phyloP scores from a whole-genome alignment of 768 basidiomycete genomes.

The Boletales sp. region DNA sequence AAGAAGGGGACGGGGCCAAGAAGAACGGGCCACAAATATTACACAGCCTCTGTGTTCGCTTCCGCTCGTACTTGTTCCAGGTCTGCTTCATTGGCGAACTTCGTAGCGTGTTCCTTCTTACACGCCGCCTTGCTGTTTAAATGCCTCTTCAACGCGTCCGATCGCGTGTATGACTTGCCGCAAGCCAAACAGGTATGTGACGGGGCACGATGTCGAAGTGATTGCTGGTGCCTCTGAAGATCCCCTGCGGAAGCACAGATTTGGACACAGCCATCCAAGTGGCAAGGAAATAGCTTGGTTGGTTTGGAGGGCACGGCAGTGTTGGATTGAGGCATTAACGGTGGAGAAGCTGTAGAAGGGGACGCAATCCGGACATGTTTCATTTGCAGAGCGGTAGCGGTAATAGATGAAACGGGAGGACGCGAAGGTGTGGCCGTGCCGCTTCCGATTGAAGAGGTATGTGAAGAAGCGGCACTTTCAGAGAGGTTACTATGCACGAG shows the following conservation, averaged over 20 bases:
- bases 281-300: slow-evolving; percentile 21
- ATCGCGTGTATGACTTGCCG: slow-evolving; percentile 26
- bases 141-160: slow-evolving; percentile 33
- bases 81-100: slow-evolving; percentile 2
- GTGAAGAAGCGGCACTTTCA: not conserved
- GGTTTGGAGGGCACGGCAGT: slow-evolving; percentile 1
- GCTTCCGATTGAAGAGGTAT: slow-evolving; percentile 1
- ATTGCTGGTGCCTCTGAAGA: slow-evolving; percentile 27
- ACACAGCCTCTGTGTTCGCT: slow-evolving; percentile 18
- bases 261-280: slow-evolving; percentile 22
- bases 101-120: slow-evolving; percentile 22
- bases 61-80: slow-evolving; percentile 10
- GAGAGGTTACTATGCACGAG: no score
- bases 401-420: slow-evolving; percentile 3
- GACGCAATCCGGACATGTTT: slow-evolving; percentile 13
- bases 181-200: slow-evolving; percentile 23
- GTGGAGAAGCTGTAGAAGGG: slow-evolving; percentile 9
- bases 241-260: slow-evolving; percentile 28
- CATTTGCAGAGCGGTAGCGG: slow-evolving; percentile 9
- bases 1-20: not conserved
- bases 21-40: not conserved
- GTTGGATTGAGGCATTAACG: not conserved
- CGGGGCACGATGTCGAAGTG: slow-evolving; percentile 26
- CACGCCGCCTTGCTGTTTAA: slow-evolving; percentile 26
- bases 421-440: not conserved